phyloP scores from a whole-genome alignment of 169 alveolate genomes.

The Condylostoma magnum region DNA sequence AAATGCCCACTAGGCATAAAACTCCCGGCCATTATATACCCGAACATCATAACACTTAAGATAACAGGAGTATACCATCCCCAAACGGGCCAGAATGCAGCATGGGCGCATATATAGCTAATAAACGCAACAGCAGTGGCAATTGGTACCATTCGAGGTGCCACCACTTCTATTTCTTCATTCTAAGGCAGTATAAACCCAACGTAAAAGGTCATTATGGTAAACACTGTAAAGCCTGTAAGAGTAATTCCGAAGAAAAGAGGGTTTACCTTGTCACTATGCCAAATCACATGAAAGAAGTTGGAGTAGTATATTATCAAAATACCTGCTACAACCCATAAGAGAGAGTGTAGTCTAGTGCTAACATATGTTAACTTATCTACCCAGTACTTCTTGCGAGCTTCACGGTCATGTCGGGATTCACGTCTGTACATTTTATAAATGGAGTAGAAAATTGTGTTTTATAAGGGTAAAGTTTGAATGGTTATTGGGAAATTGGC shows the following conservation, averaged over 20 bases:
- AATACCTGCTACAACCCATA: conserved; percentile 40
- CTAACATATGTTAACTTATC: conserved; percentile 35
- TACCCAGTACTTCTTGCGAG: conserved; percentile 61
- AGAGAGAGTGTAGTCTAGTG: conserved; percentile 36
- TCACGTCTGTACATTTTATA: too few species aligned
- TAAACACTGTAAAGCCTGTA: conserved; percentile 34
- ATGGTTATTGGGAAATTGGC: too few species aligned
- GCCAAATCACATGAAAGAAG: conserved; percentile 56
- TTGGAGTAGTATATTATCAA: conserved; percentile 52
- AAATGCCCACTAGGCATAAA: conserved; percentile 40
- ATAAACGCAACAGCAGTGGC: conserved; percentile 26
- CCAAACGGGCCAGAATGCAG: conserved; percentile 63
- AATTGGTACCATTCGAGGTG: conserved; percentile 39
- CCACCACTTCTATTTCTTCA: conserved; percentile 34
- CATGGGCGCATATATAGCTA: conserved; percentile 15
- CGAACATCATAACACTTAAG: conserved; percentile 31
- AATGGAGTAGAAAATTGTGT: too few species aligned
- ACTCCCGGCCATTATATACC: conserved; percentile 36
- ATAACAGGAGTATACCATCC: conserved; percentile 42
- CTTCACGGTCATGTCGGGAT: too few species aligned
- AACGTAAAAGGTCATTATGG: conserved; percentile 32
- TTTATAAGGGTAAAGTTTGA: too few species aligned
- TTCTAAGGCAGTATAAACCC: conserved; percentile 32
- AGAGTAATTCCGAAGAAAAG: conserved; percentile 34
- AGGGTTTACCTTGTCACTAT: conserved; percentile 29